Conservation (phyloP, 2,329 filamentous ascomycete species). For the Orbilia blumenaviensis region DNA sequence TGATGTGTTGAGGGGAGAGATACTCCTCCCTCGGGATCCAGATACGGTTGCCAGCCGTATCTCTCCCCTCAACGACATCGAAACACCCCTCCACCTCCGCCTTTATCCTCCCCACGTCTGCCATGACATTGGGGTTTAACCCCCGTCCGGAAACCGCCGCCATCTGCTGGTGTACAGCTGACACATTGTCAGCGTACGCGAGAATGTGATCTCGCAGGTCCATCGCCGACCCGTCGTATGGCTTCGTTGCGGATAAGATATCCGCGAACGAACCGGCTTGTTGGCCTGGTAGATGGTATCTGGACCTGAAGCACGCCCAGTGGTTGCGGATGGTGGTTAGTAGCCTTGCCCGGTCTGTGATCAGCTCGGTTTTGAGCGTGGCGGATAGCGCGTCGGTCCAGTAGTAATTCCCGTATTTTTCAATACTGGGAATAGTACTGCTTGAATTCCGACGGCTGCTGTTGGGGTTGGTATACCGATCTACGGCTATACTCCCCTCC, state of each 20-base stretch:
- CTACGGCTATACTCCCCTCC: not conserved
- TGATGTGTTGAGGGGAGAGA: not conserved
- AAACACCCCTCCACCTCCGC: not conserved
- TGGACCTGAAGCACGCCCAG: slow-evolving; percentile 1
- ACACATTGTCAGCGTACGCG: not conserved
- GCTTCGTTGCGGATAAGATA: not conserved
- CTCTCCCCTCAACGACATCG: not conserved
- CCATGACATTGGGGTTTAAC: not conserved
- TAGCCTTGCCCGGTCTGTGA: not conserved
- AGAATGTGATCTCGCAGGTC: slow-evolving; percentile 1
- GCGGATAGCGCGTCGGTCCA: not conserved
- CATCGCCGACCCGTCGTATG: not conserved
- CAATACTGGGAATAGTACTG: not conserved
- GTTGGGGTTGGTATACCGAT: not conserved
- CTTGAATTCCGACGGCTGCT: not conserved
- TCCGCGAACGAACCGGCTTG: not conserved
- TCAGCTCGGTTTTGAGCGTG: not conserved
- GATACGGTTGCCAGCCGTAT: not conserved
- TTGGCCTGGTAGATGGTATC: not conserved
- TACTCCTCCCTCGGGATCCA: not conserved
- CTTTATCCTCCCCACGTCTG: not conserved
- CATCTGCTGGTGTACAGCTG: not conserved
- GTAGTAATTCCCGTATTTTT: slow-evolving; percentile 4
- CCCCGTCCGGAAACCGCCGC: not conserved
- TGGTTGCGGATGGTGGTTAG: not conserved